Conservation (phyloP, 1,139 yeast genomes). For the Taphrina deformans region DNA sequence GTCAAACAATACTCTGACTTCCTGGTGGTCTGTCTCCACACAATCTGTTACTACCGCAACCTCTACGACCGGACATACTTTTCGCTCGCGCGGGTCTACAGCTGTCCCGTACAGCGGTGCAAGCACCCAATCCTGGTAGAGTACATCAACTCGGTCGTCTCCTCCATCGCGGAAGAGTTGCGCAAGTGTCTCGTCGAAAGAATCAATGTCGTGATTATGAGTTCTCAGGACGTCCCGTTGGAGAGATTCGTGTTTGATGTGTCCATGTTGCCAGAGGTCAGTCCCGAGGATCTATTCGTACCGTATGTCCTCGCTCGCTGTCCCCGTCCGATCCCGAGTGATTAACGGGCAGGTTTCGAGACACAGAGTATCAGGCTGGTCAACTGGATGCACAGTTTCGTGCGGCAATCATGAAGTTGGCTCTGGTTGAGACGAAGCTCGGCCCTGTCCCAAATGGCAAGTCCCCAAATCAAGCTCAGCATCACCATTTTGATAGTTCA, state of each 20-base stretch:
- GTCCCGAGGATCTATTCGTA: slow-evolving; percentile 37
- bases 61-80: slow-evolving; percentile 47
- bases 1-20: slow-evolving; percentile 41
- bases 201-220: slow-evolving; percentile 43
- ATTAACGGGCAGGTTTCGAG: neutral
- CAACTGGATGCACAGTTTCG: slow-evolving; percentile 41
- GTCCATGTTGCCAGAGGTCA: slow-evolving; percentile 41
- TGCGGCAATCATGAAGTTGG: slow-evolving; percentile 42
- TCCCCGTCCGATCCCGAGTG: neutral
- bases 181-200: slow-evolving; percentile 41
- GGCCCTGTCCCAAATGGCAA: slow-evolving; percentile 40
- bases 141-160: slow-evolving; percentile 46
- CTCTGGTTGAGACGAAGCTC: slow-evolving; percentile 39
- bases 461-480: too few species aligned
- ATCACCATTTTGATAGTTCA: neutral
- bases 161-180: slow-evolving; percentile 42
- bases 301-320: slow-evolving; percentile 35
- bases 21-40: slow-evolving; percentile 45
- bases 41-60: slow-evolving; percentile 44
- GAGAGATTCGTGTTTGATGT: slow-evolving; percentile 46
- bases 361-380: slow-evolving; percentile 11
- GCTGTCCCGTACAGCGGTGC: slow-evolving; percentile 45
- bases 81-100: slow-evolving; percentile 44
- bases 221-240: slow-evolving; percentile 40
- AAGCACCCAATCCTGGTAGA: slow-evolving; percentile 47